Evolutionary conservation across 1,139 yeast genomes (phyloP).

Genomic region (Geotrichum siamense): DNA sequence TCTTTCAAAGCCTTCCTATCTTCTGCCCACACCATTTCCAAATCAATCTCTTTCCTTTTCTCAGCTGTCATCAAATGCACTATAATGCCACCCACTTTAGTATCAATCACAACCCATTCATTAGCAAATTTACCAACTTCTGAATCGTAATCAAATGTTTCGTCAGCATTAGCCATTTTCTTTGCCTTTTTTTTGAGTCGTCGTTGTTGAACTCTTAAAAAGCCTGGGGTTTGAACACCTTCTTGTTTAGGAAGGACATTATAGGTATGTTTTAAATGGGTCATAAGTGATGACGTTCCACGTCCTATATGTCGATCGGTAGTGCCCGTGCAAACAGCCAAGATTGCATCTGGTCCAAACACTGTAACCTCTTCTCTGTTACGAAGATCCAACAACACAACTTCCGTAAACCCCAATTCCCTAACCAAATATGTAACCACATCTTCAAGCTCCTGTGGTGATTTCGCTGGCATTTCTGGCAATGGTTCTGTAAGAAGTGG

Average conservation of each 20-base stretch:
- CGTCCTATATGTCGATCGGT: conserved; percentile 68
- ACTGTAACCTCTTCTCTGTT: conserved; percentile 43
- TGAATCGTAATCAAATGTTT: conserved; percentile 20
- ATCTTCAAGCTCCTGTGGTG: conserved; percentile 47
- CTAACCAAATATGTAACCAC: conserved; percentile 45
- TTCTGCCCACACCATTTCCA: conserved; percentile 58
- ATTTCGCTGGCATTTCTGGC: conserved; percentile 43
- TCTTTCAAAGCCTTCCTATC: conserved; percentile 33
- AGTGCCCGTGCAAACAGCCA: conserved; percentile 71
- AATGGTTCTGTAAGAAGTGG: conserved; percentile 24
- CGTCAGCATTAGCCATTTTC: conserved; percentile 31
- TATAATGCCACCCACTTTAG: conserved; percentile 52
- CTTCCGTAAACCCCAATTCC: conserved; percentile 59
- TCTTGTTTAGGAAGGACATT: conserved; percentile 50
- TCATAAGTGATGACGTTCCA: conserved; percentile 55
- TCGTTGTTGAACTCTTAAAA: conserved; percentile 52
- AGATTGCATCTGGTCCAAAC: conserved; percentile 38
- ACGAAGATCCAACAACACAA: conserved; percentile 53
- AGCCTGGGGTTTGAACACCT: conserved; percentile 61
- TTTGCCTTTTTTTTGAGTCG: conserved; percentile 54
- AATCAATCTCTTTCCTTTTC: conserved; percentile 57
- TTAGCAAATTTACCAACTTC: conserved; percentile 39
- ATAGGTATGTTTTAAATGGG: conserved; percentile 41
- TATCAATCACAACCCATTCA: conserved; percentile 77
- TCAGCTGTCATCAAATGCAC: conserved; percentile 68